These are phyloP conservation scores for Cyclocybe cylindracea DNA, from an alignment of 768 basidiomycete species.

Conservation along the genomic window DNA sequence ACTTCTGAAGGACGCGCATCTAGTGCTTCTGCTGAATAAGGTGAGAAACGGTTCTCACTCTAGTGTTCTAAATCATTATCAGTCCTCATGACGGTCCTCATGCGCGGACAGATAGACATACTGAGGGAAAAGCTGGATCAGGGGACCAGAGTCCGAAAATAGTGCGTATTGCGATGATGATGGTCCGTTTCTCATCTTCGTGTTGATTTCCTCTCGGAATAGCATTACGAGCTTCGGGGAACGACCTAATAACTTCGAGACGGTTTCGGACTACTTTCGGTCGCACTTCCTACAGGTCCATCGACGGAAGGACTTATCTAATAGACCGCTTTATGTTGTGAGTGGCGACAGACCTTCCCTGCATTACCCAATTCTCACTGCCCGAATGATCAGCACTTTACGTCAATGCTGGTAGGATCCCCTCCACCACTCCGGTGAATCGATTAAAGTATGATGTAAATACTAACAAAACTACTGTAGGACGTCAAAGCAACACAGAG, in stretches of 20 bases:
- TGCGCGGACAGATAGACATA: conserved; percentile 58
- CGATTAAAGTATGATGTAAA: neutral
- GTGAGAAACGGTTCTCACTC: conserved; percentile 34
- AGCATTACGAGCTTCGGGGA: conserved; percentile 81
- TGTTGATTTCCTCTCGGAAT: conserved; percentile 1
- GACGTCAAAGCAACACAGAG: conserved; percentile 68
- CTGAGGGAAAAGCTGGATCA: conserved; percentile 69
- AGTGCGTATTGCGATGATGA: conserved; percentile 48
- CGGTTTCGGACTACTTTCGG: conserved; percentile 78
- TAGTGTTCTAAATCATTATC: neutral
- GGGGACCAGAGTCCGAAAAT: conserved; percentile 72
- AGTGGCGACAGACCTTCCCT: conserved; percentile 28
- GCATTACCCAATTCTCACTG: conserved; percentile 2
- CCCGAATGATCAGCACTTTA: conserved; percentile 53
- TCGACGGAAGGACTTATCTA: conserved; percentile 59
- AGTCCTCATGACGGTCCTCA: neutral
- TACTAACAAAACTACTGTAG: conserved; percentile 30
- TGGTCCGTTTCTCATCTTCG: neutral
- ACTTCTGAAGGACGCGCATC: conserved; percentile 69
- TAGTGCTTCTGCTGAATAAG: conserved; percentile 81
- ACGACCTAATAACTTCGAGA: conserved; percentile 68
- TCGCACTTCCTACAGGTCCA: conserved; percentile 83
- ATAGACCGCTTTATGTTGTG: conserved; percentile 65
- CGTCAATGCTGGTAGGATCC: conserved; percentile 62
- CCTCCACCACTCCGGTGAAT: neutral